Base-by-base conservation (phyloP, 2,329 filamentous ascomycete genomes). In the Pseudocercospora fijiensis region DNA sequence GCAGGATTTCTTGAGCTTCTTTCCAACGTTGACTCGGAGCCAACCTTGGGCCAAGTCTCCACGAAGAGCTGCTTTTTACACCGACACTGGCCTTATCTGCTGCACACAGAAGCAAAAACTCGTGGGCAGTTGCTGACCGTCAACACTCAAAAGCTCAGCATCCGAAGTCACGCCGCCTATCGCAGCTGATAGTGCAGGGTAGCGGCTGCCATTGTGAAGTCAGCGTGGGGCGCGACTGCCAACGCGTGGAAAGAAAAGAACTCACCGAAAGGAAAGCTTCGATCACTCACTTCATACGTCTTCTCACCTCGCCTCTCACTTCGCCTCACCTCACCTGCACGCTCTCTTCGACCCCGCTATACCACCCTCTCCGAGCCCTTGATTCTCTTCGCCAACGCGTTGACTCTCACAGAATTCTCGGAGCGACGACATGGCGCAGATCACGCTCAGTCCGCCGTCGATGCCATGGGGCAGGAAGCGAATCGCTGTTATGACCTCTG, bases 401-500 rank as follows among this genome's bases (percentile, higher is more conserved):
- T 11, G n/a, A 22, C 22, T n/a, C 22, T 13, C 13, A 24, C n/a
- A 27, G 11, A 20, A 24, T 52, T 9, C 27, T 37, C 28, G 52
- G 52, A 37, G 24, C 47, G 33, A 51, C 56, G 55, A 37, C 52
- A 76, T 76, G 74, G 74, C 74, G 33, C 66, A 75, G 58, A 67
- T 74, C 60, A 70, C 63, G 45, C 66, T 74, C n/a, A 57, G 64
- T 45, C 74, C 73, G 52, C 73, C 73, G 22, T 66, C 66, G 13
- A 69, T 74, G 69, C 68, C 71, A 8, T 62, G 61, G 24, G 71
- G 71, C 61, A 85, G 84, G 76, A 85, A 86, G 74, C 82, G 85
- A 68, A 94, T 97, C 76, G 93, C 89, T 69, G 88, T 97, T 77
- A 92, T 97, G 89, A 97, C 93, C 74, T 96, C 91, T 71, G 93